A percentile compares a stretch with the other conserved stretches of the same genome.
phyloP scores from a whole-genome alignment of 1,284 basidiomycete genomes.

The Leccinum proximum region DNA sequence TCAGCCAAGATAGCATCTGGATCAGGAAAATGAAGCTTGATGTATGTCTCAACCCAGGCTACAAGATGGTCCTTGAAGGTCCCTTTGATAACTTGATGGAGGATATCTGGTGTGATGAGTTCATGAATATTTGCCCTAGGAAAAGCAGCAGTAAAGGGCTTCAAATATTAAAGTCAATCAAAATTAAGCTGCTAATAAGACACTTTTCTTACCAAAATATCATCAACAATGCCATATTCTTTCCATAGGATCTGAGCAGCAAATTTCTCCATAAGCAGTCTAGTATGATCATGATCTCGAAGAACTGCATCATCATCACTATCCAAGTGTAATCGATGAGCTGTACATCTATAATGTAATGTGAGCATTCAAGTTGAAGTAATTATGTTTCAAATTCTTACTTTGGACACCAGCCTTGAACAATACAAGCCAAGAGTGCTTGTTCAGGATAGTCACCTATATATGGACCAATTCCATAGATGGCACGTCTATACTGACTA shows the following conservation, averaged over 20 bases:
- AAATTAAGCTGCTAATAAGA: neutral
- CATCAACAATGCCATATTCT: neutral
- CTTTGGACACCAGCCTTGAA: slow-evolving; percentile 1
- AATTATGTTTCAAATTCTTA: neutral
- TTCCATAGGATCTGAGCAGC: neutral
- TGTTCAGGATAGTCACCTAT: neutral
- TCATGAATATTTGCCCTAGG: too few species aligned
- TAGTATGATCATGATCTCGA: neutral
- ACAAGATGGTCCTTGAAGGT: too few species aligned
- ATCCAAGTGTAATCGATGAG: neutral
- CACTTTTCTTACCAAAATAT: neutral
- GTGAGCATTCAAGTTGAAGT: neutral
- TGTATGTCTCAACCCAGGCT: neutral
- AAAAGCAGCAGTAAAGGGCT: too few species aligned
- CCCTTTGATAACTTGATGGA: too few species aligned
- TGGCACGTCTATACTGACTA: neutral
- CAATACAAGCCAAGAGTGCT: neutral
- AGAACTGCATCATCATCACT: neutral
- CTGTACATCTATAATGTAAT: neutral
- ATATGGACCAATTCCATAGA: neutral
- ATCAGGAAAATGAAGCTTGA: neutral
- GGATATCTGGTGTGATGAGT: too few species aligned
- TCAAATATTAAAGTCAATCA: neutral
- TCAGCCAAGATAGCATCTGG: neutral
- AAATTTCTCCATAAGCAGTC: neutral